Percentiles rank a stretch among this genome's conserved stretches.
Conservation (phyloP, 495 filamentous ascomycete genomes). For the Bathelium albidoporum region DNA sequence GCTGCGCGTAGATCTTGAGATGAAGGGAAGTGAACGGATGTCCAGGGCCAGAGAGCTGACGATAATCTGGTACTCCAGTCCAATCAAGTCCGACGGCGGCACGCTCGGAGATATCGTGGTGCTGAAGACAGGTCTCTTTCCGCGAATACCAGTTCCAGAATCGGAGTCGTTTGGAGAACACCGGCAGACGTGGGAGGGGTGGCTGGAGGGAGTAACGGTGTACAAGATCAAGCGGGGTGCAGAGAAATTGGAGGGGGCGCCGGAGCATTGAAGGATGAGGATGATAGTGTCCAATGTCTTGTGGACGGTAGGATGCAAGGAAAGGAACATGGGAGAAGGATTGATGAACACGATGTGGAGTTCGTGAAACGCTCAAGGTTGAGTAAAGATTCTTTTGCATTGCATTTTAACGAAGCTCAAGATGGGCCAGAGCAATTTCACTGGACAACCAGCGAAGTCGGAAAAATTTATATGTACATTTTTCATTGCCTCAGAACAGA, state of each 20-base stretch:
- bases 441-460: neutral
- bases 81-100: constrained; percentile 30
- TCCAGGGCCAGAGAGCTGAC: neutral
- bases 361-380: neutral
- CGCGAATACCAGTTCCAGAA: constrained; percentile 33
- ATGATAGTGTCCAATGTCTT: too few species aligned
- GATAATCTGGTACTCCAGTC: constrained; percentile 15
- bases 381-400: neutral
- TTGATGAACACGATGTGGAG: too few species aligned
- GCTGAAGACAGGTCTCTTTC: constrained; percentile 37
- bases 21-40: too few species aligned
- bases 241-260: constrained; percentile 9
- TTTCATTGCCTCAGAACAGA: neutral
- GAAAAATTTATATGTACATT: neutral
- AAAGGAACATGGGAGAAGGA: too few species aligned
- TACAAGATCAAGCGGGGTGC: constrained; percentile 18
- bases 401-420: neutral
- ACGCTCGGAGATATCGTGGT: constrained; percentile 27
- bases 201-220: constrained; percentile 11
- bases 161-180: constrained; percentile 30
- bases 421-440: neutral
- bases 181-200: constrained; percentile 30
- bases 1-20: too few species aligned
- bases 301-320: neutral
- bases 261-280: neutral